Conservation (phyloP, 176 grass and related monocot species). For the Eleusine indica region DNA sequence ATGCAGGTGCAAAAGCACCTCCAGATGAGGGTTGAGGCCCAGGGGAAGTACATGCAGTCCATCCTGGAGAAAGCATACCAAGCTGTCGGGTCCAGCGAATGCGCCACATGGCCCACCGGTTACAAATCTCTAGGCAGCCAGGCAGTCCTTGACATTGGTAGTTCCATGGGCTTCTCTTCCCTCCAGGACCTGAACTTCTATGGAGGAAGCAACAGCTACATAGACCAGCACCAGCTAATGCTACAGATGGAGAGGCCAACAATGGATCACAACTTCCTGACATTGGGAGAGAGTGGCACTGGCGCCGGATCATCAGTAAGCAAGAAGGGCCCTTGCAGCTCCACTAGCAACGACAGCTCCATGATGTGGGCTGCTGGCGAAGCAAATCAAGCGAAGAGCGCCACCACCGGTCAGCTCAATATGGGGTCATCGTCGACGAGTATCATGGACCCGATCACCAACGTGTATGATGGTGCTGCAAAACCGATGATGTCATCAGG, state of each 20-base stretch:
- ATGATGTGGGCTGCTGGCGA: conserved; percentile 61
- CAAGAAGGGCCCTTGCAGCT: conserved; percentile 55
- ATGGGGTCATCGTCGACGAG: conserved; percentile 28
- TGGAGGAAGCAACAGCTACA: conserved; percentile 45
- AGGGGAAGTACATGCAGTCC: conserved; percentile 98
- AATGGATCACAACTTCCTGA: conserved; percentile 56
- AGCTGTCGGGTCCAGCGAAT: conserved; percentile 49
- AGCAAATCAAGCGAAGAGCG: conserved; percentile 48
- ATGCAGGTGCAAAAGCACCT: conserved; percentile 91
- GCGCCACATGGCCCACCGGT: conserved; percentile 35
- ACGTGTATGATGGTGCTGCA: conserved; percentile 50
- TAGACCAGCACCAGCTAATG: conserved; percentile 68
- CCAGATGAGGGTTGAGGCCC: conserved; percentile 92
- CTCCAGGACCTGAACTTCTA: conserved; percentile 77
- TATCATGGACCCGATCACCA: conserved; percentile 59
- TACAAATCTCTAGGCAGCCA: conserved; percentile 68
- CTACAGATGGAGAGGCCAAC: conserved; percentile 69
- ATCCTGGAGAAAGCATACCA: conserved; percentile 93
- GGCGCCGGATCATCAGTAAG: conserved; percentile 21
- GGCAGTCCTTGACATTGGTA: conserved; percentile 44
- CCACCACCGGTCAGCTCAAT: conserved; percentile 47
- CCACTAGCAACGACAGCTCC: conserved; percentile 56
- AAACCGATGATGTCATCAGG: conserved; percentile 63
- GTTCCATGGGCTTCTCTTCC: conserved; percentile 64
- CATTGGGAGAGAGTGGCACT: conserved; percentile 45